Conservation (phyloP, 495 filamentous ascomycete species). For the Cercophora samala region DNA sequence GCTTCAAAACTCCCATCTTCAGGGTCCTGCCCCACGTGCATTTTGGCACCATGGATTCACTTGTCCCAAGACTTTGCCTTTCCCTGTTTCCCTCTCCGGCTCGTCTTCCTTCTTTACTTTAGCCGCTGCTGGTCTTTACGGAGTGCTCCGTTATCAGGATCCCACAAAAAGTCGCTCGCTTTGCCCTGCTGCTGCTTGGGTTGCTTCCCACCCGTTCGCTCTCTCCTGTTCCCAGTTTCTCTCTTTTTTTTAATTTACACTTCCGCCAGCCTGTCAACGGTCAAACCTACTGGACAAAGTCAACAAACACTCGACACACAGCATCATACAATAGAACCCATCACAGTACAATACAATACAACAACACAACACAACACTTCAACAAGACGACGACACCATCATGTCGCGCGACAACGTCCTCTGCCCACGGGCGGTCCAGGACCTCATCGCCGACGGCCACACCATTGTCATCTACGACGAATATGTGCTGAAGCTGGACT, state of each 20-base stretch:
- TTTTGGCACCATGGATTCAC: too few relatives aligned
- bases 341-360: neutral
- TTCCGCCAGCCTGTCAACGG: neutral
- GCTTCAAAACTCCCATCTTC: neutral
- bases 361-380: neutral
- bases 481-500: slow-evolving; percentile 42
- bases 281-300: neutral
- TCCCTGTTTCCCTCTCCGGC: neutral
- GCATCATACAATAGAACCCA: neutral
- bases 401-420: slow-evolving; percentile 26
- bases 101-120: neutral
- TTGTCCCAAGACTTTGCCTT: neutral
- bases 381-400: neutral
- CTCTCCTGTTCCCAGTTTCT: neutral
- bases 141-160: neutral
- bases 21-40: neutral
- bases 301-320: neutral
- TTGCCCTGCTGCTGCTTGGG: neutral
- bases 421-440: slow-evolving; percentile 31
- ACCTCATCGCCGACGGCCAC: slow-evolving; percentile 44
- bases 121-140: neutral
- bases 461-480: slow-evolving; percentile 46
- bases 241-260: slow-evolving; percentile 4
- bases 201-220: neutral
- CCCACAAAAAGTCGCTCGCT: slow-evolving; percentile 1